Percentiles rank a stretch among this genome's conserved stretches.
Conservation (phyloP, 805 yeast species). For the Kodamaea kakaduensis region DNA sequence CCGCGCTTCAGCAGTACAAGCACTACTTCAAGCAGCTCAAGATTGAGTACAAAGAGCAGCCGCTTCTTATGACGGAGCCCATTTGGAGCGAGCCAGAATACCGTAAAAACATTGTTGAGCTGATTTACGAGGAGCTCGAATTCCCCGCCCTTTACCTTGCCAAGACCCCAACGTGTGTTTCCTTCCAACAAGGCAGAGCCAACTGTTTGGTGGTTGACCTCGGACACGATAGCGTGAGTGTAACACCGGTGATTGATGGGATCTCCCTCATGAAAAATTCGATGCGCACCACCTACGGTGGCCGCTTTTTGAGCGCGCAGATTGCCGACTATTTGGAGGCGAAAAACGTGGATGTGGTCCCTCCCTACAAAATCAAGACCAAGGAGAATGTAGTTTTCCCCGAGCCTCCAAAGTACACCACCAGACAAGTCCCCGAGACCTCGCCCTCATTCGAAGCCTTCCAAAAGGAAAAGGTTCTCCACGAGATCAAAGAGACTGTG, state of each 20-base stretch:
- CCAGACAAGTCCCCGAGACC: constrained; percentile 24
- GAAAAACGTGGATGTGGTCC: constrained; percentile 28
- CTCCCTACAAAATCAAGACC: constrained; percentile 46
- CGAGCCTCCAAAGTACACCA: constrained; percentile 22
- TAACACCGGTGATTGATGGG: constrained; percentile 81
- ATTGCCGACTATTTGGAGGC: constrained; percentile 38
- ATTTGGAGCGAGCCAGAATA: constrained; percentile 73
- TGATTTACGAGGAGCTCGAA: constrained; percentile 60
- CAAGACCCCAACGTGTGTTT: constrained; percentile 79
- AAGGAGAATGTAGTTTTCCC: constrained; percentile 38
- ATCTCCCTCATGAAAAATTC: constrained; percentile 67
- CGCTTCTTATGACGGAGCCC: constrained; percentile 80
- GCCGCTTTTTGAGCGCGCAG: constrained; percentile 59
- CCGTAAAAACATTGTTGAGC: constrained; percentile 67
- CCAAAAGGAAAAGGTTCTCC: constrained; percentile 52
- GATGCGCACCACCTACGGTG: constrained; percentile 70
- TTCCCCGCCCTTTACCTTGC: constrained; percentile 81
- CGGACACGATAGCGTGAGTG: constrained; percentile 75
- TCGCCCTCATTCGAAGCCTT: constrained; percentile 52
- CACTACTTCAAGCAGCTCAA: constrained; percentile 53
- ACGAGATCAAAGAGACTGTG: constrained; percentile 74
- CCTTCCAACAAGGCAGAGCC: constrained; percentile 86
- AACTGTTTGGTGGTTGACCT: constrained; percentile 81
- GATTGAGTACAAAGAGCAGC: constrained; percentile 61
- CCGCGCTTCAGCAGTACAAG: constrained; percentile 69